These are phyloP conservation scores for Pseudogymnoascus sp. DNA, from an alignment of 2,329 filamentous ascomycete genomes.

Conservation along the genomic window DNA sequence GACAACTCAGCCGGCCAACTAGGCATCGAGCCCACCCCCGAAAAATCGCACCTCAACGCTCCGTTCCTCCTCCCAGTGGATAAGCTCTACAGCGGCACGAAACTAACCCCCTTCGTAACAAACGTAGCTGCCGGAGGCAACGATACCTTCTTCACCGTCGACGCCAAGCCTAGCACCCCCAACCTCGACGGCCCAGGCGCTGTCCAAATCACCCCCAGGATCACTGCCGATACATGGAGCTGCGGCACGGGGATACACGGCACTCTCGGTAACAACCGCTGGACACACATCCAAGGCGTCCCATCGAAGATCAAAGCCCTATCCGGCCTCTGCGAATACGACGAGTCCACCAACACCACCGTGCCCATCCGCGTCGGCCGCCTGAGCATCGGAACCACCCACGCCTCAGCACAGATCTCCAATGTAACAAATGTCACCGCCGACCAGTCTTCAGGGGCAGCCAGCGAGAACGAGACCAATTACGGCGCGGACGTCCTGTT, in stretches of 20 bases:
- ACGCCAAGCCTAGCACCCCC: slow-evolving; percentile 43
- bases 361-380: slow-evolving; percentile 69
- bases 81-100: slow-evolving; percentile 62
- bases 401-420: slow-evolving; percentile 73
- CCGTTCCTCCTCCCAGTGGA: slow-evolving; percentile 64
- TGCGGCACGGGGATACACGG: slow-evolving; percentile 83
- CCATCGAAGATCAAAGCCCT: slow-evolving; percentile 77
- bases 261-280: slow-evolving; percentile 73
- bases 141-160: slow-evolving; percentile 81
- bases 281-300: slow-evolving; percentile 74
- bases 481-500: slow-evolving; percentile 84
- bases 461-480: slow-evolving; percentile 63
- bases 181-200: slow-evolving; percentile 33
- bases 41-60: slow-evolving; percentile 54
- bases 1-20: slow-evolving; percentile 90
- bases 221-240: slow-evolving; percentile 74
- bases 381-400: slow-evolving; percentile 69
- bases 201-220: slow-evolving; percentile 22
- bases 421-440: slow-evolving; percentile 65
- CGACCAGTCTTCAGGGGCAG: slow-evolving; percentile 26
- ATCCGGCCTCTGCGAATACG: slow-evolving; percentile 78
- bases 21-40: slow-evolving; percentile 62
- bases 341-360: slow-evolving; percentile 59
- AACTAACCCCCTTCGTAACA: slow-evolving; percentile 58
- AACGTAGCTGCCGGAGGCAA: slow-evolving; percentile 75